Evolutionary conservation across 306 rosid genomes (phyloP).

Genomic region (Hylodesmum podocarpum): DNA sequence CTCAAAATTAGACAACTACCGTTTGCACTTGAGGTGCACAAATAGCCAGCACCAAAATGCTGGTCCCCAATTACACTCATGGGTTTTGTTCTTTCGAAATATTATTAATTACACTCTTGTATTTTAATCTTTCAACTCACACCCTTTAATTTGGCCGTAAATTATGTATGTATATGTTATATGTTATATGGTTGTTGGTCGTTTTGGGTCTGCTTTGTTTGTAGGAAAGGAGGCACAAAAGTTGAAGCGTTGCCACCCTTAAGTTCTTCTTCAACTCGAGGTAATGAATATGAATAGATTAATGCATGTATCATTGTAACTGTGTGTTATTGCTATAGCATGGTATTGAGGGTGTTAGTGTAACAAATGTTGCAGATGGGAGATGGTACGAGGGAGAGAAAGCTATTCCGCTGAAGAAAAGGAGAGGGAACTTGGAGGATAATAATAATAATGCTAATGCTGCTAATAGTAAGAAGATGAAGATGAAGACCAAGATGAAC

Average conservation of each 20-base stretch:
- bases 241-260: constrained; percentile 35
- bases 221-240: constrained; percentile 47
- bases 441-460: neutral
- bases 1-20: constrained; percentile 54
- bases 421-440: constrained; percentile 52
- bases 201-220: constrained; percentile 39
- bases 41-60: constrained; percentile 48
- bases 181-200: constrained; percentile 25
- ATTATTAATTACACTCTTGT: constrained; percentile 27
- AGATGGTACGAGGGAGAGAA: constrained; percentile 75
- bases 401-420: constrained; percentile 71
- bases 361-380: constrained; percentile 21
- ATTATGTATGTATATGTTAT: neutral
- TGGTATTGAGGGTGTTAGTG: neutral
- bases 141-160: constrained; percentile 31
- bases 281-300: constrained; percentile 3
- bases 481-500: constrained; percentile 56
- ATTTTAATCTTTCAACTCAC: neutral
- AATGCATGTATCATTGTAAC: neutral
- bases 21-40: constrained; percentile 67
- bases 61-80: constrained; percentile 69
- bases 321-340: neutral
- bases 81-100: constrained; percentile 29
- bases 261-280: constrained; percentile 46
- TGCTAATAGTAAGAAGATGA: constrained; percentile 22